Conservation (phyloP, 1,139 yeast genomes). For the Debaryomycetaceae sp. region DNA sequence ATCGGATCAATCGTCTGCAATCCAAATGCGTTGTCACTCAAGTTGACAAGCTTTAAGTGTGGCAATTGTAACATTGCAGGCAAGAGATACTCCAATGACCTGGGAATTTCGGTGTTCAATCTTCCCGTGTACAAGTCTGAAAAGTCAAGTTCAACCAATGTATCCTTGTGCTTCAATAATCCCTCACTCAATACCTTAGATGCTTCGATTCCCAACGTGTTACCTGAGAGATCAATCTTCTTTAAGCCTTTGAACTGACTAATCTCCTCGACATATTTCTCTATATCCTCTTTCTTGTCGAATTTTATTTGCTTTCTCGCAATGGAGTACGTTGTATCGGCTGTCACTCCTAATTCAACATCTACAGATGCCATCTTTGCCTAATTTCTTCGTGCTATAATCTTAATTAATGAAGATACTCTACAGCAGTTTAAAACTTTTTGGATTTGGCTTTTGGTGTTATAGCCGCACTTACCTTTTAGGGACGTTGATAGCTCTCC, state of each 20-base stretch:
- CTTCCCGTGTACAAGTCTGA: constrained; percentile 95
- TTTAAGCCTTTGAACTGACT: constrained; percentile 35
- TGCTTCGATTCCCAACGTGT: constrained; percentile 91
- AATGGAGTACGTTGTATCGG: constrained; percentile 47
- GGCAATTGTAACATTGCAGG: constrained; percentile 71
- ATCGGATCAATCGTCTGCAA: constrained; percentile 90
- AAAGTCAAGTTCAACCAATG: constrained; percentile 67
- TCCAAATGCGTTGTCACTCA: constrained; percentile 96
- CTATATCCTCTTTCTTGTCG: constrained; percentile 68
- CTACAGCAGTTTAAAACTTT: no score
- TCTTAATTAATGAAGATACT: no score
- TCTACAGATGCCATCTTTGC: constrained; percentile 23
- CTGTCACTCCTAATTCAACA: constrained; percentile 27
- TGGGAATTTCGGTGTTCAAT: constrained; percentile 90
- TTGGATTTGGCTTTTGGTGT: no score
- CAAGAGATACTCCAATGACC: constrained; percentile 67
- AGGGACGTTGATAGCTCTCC: no score
- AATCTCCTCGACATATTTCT: constrained; percentile 59
- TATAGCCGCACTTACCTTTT: no score
- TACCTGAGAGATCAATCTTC: constrained; percentile 81
- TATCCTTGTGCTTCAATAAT: constrained; percentile 46
- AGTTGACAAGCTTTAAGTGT: constrained; percentile 67
- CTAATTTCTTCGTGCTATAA: no score
- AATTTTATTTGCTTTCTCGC: constrained; percentile 79
- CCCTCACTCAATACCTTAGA: constrained; percentile 67